Percentiles rank a stretch among this genome's conserved stretches.
Conservation (phyloP, 768 basidiomycete species). For the Tulasnella sp. region DNA sequence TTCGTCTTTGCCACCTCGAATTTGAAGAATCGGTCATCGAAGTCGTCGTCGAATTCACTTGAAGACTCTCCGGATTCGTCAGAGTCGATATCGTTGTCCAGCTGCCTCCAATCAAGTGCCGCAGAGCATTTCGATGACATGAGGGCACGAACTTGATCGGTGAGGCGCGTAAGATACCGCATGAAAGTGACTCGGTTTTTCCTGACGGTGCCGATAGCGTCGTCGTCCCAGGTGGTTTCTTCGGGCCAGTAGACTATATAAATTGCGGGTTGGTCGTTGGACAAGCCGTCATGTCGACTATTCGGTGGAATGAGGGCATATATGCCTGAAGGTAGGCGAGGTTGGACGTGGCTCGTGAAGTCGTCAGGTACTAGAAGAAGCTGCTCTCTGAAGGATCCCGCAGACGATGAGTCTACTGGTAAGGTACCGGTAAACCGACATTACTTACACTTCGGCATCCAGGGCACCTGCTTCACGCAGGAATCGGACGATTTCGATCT, state of each 20-base stretch:
- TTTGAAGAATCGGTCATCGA: constrained; percentile 11
- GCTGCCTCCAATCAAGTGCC: constrained; percentile 34
- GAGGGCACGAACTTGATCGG: constrained; percentile 42
- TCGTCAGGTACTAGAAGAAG: not conserved
- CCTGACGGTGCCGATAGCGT: constrained; percentile 27
- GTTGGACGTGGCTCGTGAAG: not conserved
- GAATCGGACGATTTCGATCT: constrained; percentile 37
- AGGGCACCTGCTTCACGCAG: constrained; percentile 30
- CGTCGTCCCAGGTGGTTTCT: constrained; percentile 35
- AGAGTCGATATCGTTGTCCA: constrained; percentile 1
- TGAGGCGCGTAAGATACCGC: constrained; percentile 48
- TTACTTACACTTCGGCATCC: constrained; percentile 32
- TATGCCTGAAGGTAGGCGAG: not conserved
- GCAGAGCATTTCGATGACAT: constrained; percentile 38
- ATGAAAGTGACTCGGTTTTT: constrained; percentile 50
- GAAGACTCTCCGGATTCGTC: not conserved
- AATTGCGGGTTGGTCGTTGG: no score
- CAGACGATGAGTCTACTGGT: not conserved
- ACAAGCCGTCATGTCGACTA: no score
- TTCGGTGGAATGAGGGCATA: constrained; percentile 6
- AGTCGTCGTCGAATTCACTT: not conserved
- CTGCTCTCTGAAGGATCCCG: not conserved
- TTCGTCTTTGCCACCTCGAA: constrained; percentile 11
- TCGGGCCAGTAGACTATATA: constrained; percentile 54
- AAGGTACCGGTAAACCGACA: not conserved